A percentile compares a stretch with the other conserved stretches of the same genome.
These are phyloP conservation scores for Candida vartiovaarae DNA, from an alignment of 805 yeast genomes.

Conservation along the genomic window DNA sequence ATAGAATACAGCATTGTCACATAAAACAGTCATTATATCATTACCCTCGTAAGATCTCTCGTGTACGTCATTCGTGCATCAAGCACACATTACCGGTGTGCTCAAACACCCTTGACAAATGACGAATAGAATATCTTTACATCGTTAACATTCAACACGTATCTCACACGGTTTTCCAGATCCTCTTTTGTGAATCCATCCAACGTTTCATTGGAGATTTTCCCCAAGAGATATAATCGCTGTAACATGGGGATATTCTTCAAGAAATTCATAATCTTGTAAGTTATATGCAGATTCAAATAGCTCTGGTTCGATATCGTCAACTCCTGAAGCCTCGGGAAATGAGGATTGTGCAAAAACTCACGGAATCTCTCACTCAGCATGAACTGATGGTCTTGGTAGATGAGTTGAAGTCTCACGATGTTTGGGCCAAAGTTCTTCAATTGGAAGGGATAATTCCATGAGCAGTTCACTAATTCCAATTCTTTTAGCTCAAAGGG, in stretches of 20 bases:
- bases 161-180: conserved; percentile 20
- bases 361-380: conserved; percentile 30
- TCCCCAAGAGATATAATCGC: conserved; percentile 25
- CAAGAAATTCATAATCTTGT: conserved; percentile 25
- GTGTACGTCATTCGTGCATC: background rate
- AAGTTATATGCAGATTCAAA: conserved; percentile 26
- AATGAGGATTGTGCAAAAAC: conserved; percentile 24
- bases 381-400: conserved; percentile 27
- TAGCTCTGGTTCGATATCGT: conserved; percentile 25
- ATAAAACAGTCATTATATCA: too few species aligned
- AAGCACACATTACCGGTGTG: background rate
- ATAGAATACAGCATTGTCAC: background rate
- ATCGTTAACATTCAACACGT: conserved; percentile 23
- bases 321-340: conserved; percentile 20
- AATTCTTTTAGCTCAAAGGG: conserved; percentile 20
- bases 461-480: conserved; percentile 38
- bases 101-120: conserved; percentile 14
- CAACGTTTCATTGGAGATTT: conserved; percentile 28
- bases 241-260: conserved; percentile 26
- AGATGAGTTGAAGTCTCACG: conserved; percentile 20
- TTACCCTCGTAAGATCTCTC: too few species aligned
- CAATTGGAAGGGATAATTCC: conserved; percentile 51
- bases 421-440: conserved; percentile 23
- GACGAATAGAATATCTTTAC: conserved; percentile 29
- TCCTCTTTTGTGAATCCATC: conserved; percentile 24